Evolutionary conservation across 352 stramenopile genomes (phyloP), one percentile per base, ranked within the genome.

Genomic region (Phytophthora fragariae): DNA sequence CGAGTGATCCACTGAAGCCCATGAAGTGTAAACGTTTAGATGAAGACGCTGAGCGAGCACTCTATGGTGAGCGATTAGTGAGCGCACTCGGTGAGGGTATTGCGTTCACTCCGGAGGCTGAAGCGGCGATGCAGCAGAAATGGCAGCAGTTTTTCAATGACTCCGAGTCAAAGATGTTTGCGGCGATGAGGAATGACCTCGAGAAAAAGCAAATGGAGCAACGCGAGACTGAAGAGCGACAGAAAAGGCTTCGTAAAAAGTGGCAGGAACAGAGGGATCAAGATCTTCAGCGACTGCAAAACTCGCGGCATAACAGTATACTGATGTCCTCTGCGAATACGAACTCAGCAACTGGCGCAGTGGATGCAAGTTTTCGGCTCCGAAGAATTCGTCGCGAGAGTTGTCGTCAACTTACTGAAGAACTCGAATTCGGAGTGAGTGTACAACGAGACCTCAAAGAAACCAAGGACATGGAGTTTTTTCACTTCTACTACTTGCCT

Each of bases 141-240:
- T 93, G 85, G 86, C 47, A 77, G n/a, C 59, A 79, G 7, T 86
- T 92, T 56, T 93, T 93, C 57, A 66, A 60, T 8, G 69, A 84
- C 12, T 84, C 85, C 0, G 86, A 93, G 55, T 62, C 50, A 1
- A 84, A 70, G 11, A 85, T 93, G 78, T 92, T 93, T 33, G 79
- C 79, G 1, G 72, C 77, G 0, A 62, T 93, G 44, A 82, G 83
- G 53, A 68, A 83, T 9, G 73, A 79, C 10, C 62, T 92, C 10
- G 62, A 86, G 19, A 73, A 80, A 10, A 82, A 80, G 3, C 73
- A 90, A 60, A 76, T 70, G 31, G 76, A 80, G 10, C 82, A 91
- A 27, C 78, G 75, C 0, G 49, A 75, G 7, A 63, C 81, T 24
- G 82, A 92, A 39, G 83, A 92, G 19, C 41, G 77, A 11, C 85